These are phyloP conservation scores for Candida sphagnicola DNA, from an alignment of 805 yeast genomes.

Conservation along the genomic window DNA sequence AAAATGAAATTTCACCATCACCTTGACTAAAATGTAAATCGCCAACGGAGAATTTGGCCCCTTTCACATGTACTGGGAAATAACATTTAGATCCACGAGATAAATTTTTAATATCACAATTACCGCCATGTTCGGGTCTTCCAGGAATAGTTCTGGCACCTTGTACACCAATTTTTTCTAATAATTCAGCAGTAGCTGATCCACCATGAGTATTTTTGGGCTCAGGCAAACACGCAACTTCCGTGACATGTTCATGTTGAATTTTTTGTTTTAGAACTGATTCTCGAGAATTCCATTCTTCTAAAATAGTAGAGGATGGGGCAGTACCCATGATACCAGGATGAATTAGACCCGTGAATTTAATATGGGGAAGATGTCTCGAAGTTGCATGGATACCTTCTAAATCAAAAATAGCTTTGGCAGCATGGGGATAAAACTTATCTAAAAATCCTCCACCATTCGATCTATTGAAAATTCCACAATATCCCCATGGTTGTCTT, in stretches of 20 bases:
- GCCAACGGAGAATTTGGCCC: constrained; percentile 46
- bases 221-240: constrained; percentile 42
- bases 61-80: constrained; percentile 44
- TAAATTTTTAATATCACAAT: constrained; percentile 49
- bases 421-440: constrained; percentile 46
- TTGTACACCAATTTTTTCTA: constrained; percentile 26
- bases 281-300: constrained; percentile 45
- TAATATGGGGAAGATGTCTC: constrained; percentile 47
- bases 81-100: constrained; percentile 48
- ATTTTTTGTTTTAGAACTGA: constrained; percentile 28
- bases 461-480: constrained; percentile 44
- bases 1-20: constrained; percentile 51
- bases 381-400: constrained; percentile 49
- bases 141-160: constrained; percentile 57
- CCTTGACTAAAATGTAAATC: constrained; percentile 52
- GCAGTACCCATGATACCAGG: constrained; percentile 52
- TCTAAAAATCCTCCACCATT: constrained; percentile 53
- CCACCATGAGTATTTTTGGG: constrained; percentile 39
- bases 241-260: constrained; percentile 24
- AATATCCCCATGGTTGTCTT: constrained; percentile 52
- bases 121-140: constrained; percentile 51
- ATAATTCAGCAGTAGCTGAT: constrained; percentile 23
- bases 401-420: constrained; percentile 50
- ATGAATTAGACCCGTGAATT: constrained; percentile 47
- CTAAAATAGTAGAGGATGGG: constrained; percentile 41